A percentile compares a stretch with the other conserved stretches of the same genome.
Evolutionary conservation across 2,329 filamentous ascomycete species (phyloP).

Genomic region (Hymenoscyphus repandus): DNA sequence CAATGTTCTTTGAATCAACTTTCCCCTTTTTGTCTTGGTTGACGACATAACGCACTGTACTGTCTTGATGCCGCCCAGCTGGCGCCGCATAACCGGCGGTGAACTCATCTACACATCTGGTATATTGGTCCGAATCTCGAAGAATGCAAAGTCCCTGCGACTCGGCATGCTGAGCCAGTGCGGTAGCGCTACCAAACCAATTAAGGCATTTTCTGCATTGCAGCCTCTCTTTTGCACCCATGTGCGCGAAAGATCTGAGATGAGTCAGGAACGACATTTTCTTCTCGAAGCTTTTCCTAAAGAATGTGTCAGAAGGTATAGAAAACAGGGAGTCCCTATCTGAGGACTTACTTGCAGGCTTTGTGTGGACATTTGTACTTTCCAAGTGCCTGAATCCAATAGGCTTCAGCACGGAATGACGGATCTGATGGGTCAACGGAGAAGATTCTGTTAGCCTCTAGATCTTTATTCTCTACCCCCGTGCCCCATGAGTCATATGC

Average conservation of each 20-base stretch:
- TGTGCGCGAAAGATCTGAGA: conserved; percentile 38
- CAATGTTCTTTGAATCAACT: not conserved
- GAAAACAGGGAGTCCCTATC: not conserved
- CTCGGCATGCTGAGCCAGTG: conserved; percentile 44
- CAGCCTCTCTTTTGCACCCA: conserved; percentile 23
- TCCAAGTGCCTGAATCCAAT: conserved; percentile 12
- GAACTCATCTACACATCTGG: conserved; percentile 34
- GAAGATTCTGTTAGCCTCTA: not conserved
- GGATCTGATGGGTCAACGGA: conserved; percentile 13
- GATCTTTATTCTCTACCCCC: not conserved
- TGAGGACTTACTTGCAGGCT: conserved; percentile 24
- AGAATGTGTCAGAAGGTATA: not conserved
- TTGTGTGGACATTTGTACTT: conserved; percentile 28
- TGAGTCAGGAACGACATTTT: conserved; percentile 30
- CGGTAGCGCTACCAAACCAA: conserved; percentile 36
- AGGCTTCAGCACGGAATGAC: conserved; percentile 16
- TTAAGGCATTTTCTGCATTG: conserved; percentile 41
- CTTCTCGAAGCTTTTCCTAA: conserved; percentile 6
- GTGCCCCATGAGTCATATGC: not conserved
- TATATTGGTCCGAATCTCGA: conserved; percentile 35
- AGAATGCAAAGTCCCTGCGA: conserved; percentile 38
- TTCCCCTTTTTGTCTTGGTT: not conserved
- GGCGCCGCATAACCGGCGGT: conserved; percentile 31
- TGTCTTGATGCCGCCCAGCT: conserved; percentile 28
- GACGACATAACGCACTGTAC: conserved; percentile 28